Percentiles rank a stretch among this genome's conserved stretches.
phyloP scores from a whole-genome alignment of 805 yeast species.

The Starmera pachycereana region DNA sequence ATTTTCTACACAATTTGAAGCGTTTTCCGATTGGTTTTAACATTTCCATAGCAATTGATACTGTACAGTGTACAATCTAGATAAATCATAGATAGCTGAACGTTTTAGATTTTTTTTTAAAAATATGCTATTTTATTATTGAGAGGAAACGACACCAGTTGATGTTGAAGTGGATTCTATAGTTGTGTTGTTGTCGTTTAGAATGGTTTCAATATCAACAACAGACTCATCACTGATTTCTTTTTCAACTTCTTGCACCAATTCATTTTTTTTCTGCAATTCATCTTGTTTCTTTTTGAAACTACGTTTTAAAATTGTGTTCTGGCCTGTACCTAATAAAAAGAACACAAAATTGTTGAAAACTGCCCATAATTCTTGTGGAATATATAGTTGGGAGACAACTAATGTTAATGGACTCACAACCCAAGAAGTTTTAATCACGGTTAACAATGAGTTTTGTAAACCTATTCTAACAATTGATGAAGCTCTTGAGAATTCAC shows the following conservation, averaged over 20 bases:
- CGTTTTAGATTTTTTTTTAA: too few species aligned
- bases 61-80: too few species aligned
- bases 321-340: constrained; percentile 51
- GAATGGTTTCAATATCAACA: too few species aligned
- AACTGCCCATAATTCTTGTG: constrained; percentile 55
- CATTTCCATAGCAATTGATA: too few species aligned
- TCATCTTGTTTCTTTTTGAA: constrained; percentile 14
- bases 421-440: constrained; percentile 43
- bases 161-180: too few species aligned
- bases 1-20: too few species aligned
- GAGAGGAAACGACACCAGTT: too few species aligned
- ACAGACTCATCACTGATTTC: constrained; percentile 1
- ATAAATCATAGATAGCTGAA: too few species aligned
- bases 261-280: constrained; percentile 11
- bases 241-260: constrained; percentile 10
- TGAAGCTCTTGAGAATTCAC: constrained; percentile 8
- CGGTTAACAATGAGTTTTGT: constrained; percentile 31
- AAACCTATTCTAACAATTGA: constrained; percentile 18
- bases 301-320: constrained; percentile 38
- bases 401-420: constrained; percentile 41
- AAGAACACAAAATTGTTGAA: constrained; percentile 51
- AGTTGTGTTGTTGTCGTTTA: too few species aligned
- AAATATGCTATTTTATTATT: too few species aligned
- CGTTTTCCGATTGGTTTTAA: too few species aligned
- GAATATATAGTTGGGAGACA: constrained; percentile 45